A percentile compares a stretch with the other conserved stretches of the same genome.
Conservation (phyloP, 2,329 filamentous ascomycete genomes). For the Daldinia sp. region DNA sequence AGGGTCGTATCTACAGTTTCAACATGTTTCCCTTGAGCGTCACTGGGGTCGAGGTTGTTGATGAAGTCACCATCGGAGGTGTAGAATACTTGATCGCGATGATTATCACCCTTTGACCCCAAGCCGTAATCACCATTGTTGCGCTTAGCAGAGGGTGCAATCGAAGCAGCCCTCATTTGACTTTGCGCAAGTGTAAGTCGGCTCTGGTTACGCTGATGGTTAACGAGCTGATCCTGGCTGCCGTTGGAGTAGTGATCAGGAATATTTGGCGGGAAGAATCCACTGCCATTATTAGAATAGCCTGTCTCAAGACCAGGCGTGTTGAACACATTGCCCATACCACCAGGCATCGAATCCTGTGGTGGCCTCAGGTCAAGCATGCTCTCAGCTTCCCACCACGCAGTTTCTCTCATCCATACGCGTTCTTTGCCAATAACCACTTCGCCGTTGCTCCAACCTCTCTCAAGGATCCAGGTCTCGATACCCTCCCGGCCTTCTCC, state of each 20-base stretch:
- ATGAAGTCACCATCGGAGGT: slow-evolving; percentile 76
- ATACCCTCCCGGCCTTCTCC: slow-evolving; percentile 91
- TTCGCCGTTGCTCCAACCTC: slow-evolving; percentile 98
- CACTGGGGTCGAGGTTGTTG: slow-evolving; percentile 79
- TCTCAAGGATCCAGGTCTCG: slow-evolving; percentile 92
- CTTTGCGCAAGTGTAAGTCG: slow-evolving; percentile 59
- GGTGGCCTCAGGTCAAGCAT: slow-evolving; percentile 90
- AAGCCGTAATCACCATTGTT: slow-evolving; percentile 87
- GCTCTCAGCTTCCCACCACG: slow-evolving; percentile 98
- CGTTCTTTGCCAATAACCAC: slow-evolving; percentile 91
- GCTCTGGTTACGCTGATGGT: slow-evolving; percentile 68
- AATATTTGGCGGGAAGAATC: slow-evolving; percentile 76
- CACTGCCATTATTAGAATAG: slow-evolving; percentile 74
- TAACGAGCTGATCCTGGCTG: slow-evolving; percentile 78
- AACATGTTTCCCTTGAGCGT: slow-evolving; percentile 81
- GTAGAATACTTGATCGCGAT: slow-evolving; percentile 80
- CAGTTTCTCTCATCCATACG: slow-evolving; percentile 92
- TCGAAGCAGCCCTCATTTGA: slow-evolving; percentile 66
- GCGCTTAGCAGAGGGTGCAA: slow-evolving; percentile 69
- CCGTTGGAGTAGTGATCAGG: slow-evolving; percentile 72
- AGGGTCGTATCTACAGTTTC: slow-evolving; percentile 74
- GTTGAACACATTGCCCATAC: slow-evolving; percentile 52
- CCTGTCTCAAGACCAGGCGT: slow-evolving; percentile 74
- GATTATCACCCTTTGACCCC: slow-evolving; percentile 84
- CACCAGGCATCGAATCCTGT: slow-evolving; percentile 54